These are phyloP conservation scores for Gossypium stocksii DNA, from an alignment of 345 rosid genomes.

Conservation along the genomic window DNA sequence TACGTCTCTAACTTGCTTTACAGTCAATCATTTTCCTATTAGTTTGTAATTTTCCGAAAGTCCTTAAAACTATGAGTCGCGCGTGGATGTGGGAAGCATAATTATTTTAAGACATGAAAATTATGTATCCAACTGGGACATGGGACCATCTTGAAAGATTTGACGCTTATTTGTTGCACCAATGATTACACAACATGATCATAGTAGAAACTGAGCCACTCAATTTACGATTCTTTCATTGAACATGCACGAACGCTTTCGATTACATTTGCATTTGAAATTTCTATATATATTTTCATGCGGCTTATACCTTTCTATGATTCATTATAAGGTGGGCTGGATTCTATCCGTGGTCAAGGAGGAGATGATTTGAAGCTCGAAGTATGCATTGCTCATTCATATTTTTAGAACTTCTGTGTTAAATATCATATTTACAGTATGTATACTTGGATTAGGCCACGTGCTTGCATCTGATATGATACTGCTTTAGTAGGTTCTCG, in stretches of 20 bases:
- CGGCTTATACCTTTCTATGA: constrained; percentile 7
- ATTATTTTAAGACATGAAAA: not conserved
- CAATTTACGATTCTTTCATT: not conserved
- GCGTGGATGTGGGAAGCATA: not conserved
- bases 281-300: constrained; percentile 13
- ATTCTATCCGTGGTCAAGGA: constrained; percentile 31
- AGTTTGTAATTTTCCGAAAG: not conserved
- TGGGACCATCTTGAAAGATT: not conserved
- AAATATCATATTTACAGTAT: not conserved
- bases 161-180: not conserved
- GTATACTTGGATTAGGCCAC: not conserved
- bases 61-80: not conserved
- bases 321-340: constrained; percentile 48
- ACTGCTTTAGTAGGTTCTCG: constrained; percentile 58
- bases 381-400: constrained; percentile 40
- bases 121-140: not conserved
- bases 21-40: not conserved
- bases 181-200: not conserved
- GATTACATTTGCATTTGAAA: not conserved
- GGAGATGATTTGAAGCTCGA: constrained; percentile 56
- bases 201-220: not conserved
- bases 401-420: not conserved
- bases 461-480: constrained; percentile 20
- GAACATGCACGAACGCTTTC: not conserved
- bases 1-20: not conserved